Percentiles rank a stretch among this genome's conserved stretches.
Conservation (phyloP, 2,329 filamentous ascomycete species). For the Beauveria rudraprayagi region DNA sequence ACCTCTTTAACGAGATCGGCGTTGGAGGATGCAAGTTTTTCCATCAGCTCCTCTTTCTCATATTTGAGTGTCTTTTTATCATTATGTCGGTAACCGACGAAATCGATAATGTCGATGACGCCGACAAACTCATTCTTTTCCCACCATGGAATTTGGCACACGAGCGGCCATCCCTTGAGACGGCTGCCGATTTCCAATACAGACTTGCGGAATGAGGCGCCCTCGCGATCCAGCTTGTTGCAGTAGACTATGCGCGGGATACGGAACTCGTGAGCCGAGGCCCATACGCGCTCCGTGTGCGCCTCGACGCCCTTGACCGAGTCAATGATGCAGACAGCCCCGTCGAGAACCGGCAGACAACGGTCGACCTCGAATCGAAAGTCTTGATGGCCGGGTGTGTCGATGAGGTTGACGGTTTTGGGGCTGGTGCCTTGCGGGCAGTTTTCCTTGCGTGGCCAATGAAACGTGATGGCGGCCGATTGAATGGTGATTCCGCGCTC, state of each 20-base stretch:
- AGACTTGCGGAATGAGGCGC: constrained; percentile 72
- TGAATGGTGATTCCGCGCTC: constrained; percentile 95
- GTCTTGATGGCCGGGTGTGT: constrained; percentile 93
- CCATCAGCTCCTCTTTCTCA: constrained; percentile 21
- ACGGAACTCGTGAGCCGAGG: constrained; percentile 73
- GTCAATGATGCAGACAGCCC: constrained; percentile 86
- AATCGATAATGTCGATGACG: constrained; percentile 73
- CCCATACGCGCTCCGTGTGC: constrained; percentile 95
- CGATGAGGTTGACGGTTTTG: constrained; percentile 83
- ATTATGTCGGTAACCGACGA: constrained; percentile 66
- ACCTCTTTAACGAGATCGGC: constrained; percentile 59
- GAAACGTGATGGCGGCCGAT: constrained; percentile 90
- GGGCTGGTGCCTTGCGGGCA: constrained; percentile 31
- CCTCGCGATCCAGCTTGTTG: constrained; percentile 72
- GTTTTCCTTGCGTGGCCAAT: constrained; percentile 64
- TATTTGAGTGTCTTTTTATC: constrained; percentile 32
- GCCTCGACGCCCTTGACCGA: constrained; percentile 92
- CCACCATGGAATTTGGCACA: constrained; percentile 96
- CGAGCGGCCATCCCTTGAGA: constrained; percentile 75
- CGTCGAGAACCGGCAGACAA: constrained; percentile 80
- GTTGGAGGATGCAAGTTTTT: constrained; percentile 34
- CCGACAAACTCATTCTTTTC: constrained; percentile 72
- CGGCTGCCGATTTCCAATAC: constrained; percentile 77
- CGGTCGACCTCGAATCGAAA: constrained; percentile 95
- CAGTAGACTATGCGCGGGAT: constrained; percentile 76